Evolutionary conservation across 495 filamentous ascomycete species (phyloP).

Genomic region (Podospora didyma): DNA sequence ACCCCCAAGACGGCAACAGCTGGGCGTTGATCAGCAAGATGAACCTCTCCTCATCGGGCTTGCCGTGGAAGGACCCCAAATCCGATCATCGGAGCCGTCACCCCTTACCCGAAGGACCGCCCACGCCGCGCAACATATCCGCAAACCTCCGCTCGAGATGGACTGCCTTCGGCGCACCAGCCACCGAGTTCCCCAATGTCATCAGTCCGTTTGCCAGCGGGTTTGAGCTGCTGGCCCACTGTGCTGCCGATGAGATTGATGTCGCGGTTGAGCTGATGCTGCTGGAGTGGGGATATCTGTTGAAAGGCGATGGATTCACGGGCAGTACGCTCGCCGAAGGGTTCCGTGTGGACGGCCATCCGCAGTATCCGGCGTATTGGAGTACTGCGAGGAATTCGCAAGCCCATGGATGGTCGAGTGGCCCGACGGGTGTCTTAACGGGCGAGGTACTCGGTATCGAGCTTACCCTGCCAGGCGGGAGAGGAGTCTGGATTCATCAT

Average conservation of each 20-base stretch:
- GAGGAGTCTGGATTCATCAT: conserved; percentile 50
- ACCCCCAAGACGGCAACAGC: conserved; percentile 48
- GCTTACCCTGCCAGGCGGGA: conserved; percentile 43
- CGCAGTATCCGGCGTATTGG: conserved; percentile 55
- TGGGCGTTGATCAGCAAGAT: conserved; percentile 36
- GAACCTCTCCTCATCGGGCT: conserved; percentile 7
- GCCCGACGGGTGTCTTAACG: conserved; percentile 54
- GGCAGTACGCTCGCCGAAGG: conserved; percentile 60
- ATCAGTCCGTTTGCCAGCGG: conserved; percentile 59
- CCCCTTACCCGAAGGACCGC: conserved; percentile 10
- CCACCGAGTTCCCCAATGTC: conserved; percentile 54
- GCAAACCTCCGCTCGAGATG: conserved; percentile 48
- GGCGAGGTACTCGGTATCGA: conserved; percentile 49
- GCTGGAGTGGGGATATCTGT: conserved; percentile 59
- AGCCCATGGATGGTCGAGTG: conserved; percentile 59
- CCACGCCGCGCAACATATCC: conserved; percentile 28
- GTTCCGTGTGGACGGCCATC: conserved; percentile 50
- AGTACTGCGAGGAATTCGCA: conserved; percentile 51
- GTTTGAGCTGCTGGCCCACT: conserved; percentile 59
- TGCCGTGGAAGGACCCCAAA: conserved; percentile 7
- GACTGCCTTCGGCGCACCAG: conserved; percentile 55
- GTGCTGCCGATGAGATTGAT: conserved; percentile 38
- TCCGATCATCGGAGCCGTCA: neutral
- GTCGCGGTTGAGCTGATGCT: conserved; percentile 55
- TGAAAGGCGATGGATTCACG: conserved; percentile 57